Percentiles rank a stretch among this genome's conserved stretches.
Conservation (phyloP, 1,284 basidiomycete species). For the Tylopilus orsonianus region DNA sequence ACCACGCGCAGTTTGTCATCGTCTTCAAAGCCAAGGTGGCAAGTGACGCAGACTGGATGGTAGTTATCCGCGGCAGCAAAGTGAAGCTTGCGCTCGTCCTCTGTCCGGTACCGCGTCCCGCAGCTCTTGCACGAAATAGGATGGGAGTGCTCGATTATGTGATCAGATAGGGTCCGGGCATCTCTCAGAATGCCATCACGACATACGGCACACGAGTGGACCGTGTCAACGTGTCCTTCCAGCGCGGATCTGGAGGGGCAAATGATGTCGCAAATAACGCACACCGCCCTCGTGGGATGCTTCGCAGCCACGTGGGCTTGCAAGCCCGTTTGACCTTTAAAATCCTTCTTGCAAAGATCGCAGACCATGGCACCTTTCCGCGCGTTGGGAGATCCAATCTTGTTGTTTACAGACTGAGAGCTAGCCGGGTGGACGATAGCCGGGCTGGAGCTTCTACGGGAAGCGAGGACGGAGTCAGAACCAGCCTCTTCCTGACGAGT, state of each 20-base stretch:
- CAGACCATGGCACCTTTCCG: conserved; percentile 21
- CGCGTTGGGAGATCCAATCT: conserved; percentile 1
- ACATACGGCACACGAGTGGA: conserved; percentile 30
- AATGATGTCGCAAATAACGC: conserved; percentile 26
- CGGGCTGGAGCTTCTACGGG: conserved; percentile 20
- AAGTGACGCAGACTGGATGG: conserved; percentile 29
- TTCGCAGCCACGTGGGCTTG: conserved; percentile 28
- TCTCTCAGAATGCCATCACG: conserved; percentile 31
- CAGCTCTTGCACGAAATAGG: conserved; percentile 29
- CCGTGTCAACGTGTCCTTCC: conserved; percentile 27
- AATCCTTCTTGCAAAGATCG: conserved; percentile 29
- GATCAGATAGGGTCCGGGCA: conserved; percentile 27
- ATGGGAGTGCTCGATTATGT: conserved; percentile 29
- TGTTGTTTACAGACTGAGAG: conserved; percentile 17
- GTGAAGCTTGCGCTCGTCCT: conserved; percentile 28
- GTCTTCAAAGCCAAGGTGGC: conserved; percentile 31
- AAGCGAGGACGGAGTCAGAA: conserved; percentile 1
- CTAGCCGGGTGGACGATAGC: conserved; percentile 13
- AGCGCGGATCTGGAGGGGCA: conserved; percentile 26
- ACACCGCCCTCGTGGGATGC: conserved; percentile 24
- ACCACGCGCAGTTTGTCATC: conserved; percentile 23
- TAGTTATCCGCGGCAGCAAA: conserved; percentile 25
- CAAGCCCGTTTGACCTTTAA: conserved; percentile 24
- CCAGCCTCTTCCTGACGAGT: conserved; percentile 7
- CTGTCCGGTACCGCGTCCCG: conserved; percentile 30